phyloP scores from a whole-genome alignment of 495 filamentous ascomycete species.

The Pseudoneurospora amorphoporcata region DNA sequence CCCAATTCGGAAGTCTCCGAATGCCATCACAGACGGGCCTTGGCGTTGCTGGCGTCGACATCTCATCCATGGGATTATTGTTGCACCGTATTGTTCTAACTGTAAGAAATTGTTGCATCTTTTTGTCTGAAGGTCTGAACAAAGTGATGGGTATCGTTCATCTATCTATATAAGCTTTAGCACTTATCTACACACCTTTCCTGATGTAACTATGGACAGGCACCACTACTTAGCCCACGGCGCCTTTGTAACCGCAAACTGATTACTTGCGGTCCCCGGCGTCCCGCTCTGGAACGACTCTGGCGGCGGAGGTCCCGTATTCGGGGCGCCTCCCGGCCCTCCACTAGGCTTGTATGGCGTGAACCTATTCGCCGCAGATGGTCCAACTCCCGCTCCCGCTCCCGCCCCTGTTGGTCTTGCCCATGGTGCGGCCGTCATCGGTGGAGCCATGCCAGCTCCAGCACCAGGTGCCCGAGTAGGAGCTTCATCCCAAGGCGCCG shows the following conservation, averaged over 20 bases:
- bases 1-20: background rate
- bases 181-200: background rate
- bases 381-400: background rate
- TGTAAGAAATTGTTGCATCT: background rate
- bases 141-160: background rate
- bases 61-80: background rate
- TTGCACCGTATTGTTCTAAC: background rate
- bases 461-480: slow-evolving; percentile 16
- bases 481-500: slow-evolving; percentile 32
- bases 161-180: background rate
- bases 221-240: slow-evolving; percentile 15
- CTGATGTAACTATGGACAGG: too few relatives aligned
- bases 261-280: slow-evolving; percentile 19
- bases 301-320: slow-evolving; percentile 14
- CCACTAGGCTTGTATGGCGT: slow-evolving; percentile 8
- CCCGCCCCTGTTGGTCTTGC: background rate
- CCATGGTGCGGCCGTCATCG: slow-evolving; percentile 19
- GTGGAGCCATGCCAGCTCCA: background rate
- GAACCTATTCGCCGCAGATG: background rate
- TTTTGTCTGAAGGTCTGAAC: too few relatives aligned
- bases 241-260: slow-evolving; percentile 25
- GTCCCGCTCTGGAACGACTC: slow-evolving; percentile 13
- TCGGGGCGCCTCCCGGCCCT: slow-evolving; percentile 10
- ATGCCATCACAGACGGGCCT: background rate
- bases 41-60: background rate